Base-by-base conservation (phyloP, 495 filamentous ascomycete genomes). In the Aspergillus sclerotioniger region DNA sequence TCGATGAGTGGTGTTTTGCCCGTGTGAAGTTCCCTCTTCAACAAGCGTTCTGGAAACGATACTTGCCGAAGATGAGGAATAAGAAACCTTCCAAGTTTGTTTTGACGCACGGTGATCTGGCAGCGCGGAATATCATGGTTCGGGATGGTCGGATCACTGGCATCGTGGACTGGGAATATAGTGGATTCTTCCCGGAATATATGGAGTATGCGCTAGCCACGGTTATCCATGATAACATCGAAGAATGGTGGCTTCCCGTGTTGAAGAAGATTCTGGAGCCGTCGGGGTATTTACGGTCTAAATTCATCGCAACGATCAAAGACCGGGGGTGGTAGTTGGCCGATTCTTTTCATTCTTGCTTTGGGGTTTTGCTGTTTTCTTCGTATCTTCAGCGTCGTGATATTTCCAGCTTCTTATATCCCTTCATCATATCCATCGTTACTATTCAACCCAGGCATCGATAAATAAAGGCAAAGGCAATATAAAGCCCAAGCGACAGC, bases 61-160 rank as follows among this genome's bases (percentile, higher is more conserved):
- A 51, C 8, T 44, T 56, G 16, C 45, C 55, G 2, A 51, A 21
- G 16, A 58, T 58, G 45, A 32, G 50, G 19, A 55, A 12, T 8
- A 49, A 46, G 41, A 41, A 10, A n/a, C 15, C 31, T 15, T 29
- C 48, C n/a, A 51, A 31, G 16, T 56, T 60, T 37, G 76, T 79
- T 4, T 63, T 86, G 6, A 84, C 76, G 6, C 82, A 86, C 58
- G 83, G 83, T 5, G 84, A 87, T 64, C 63, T 86, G 16, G 58
- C 80, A 0, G 67, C 80, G 3, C 67, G 67, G 10, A 87, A 86
- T 58, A 77, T 87, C 47, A 75, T 85, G 61, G 75, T 87, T 6
- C 64, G 73, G 17, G 21, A 56, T 0, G 70, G 71, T 15, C 45
- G 43, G 16, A 55, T 87, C 3, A 62, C 59, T 0, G 84, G 84